phyloP scores from a whole-genome alignment of 2,329 filamentous ascomycete species.

The Claviceps purpurea region DNA sequence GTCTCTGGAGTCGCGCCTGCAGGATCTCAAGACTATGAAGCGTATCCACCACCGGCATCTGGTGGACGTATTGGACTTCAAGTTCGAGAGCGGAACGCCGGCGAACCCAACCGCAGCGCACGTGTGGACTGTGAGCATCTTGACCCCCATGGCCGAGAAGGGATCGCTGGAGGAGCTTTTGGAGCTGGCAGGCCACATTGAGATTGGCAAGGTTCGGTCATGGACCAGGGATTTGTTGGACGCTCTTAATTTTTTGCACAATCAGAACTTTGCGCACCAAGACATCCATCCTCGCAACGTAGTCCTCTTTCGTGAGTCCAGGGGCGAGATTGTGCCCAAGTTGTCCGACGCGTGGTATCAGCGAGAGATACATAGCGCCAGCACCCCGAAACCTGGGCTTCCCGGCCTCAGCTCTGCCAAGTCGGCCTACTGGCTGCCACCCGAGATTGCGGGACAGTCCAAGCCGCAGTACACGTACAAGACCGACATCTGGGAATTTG shows the following conservation, averaged over 20 bases:
- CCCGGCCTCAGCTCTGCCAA: constrained; percentile 47
- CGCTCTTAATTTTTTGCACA: constrained; percentile 76
- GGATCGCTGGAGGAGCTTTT: constrained; percentile 73
- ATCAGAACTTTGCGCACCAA: constrained; percentile 70
- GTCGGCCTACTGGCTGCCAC: constrained; percentile 72
- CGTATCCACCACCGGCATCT: constrained; percentile 64
- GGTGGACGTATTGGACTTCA: constrained; percentile 70
- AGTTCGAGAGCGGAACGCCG: constrained; percentile 46
- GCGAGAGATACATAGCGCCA: constrained; percentile 49
- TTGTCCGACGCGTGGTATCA: constrained; percentile 64
- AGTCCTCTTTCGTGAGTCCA: constrained; percentile 56
- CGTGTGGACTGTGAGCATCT: constrained; percentile 59
- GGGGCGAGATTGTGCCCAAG: constrained; percentile 58
- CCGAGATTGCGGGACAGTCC: constrained; percentile 54
- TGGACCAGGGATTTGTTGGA: constrained; percentile 91
- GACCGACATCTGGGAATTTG: constrained; percentile 91
- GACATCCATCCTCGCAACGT: constrained; percentile 71
- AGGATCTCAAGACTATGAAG: constrained; percentile 60
- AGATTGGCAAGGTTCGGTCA: constrained; percentile 62
- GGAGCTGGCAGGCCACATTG: constrained; percentile 61
- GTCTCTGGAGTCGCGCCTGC: constrained; percentile 61
- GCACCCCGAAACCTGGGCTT: constrained; percentile 36
- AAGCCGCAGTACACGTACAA: constrained; percentile 57
- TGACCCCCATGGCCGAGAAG: constrained; percentile 67
- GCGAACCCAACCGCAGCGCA: constrained; percentile 23